Conservation (phyloP, 352 stramenopile genomes). For the Phytophthora nicotianae region DNA sequence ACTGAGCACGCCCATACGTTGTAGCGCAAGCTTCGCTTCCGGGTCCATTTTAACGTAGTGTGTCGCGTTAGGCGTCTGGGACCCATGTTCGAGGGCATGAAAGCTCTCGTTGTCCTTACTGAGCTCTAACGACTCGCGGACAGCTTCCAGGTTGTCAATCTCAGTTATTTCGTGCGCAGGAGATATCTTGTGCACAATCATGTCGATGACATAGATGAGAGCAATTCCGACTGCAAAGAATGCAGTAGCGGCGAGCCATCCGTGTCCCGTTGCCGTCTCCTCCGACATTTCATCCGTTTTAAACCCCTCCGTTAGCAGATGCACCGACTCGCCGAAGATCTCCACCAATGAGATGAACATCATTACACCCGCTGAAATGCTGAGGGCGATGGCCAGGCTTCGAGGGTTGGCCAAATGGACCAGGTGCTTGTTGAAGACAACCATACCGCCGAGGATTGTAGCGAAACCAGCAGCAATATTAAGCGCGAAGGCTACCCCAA, state of each 20-base stretch:
- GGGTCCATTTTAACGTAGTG: conserved; percentile 41
- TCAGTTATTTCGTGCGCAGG: conserved; percentile 35
- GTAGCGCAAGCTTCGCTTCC: conserved; percentile 46
- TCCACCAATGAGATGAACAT: conserved; percentile 51
- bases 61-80: conserved; percentile 14
- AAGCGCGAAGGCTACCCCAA: conserved; percentile 18
- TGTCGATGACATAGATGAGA: conserved; percentile 56
- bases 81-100: not conserved
- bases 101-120: conserved; percentile 24
- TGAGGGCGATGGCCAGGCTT: conserved; percentile 84
- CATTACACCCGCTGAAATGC: conserved; percentile 55
- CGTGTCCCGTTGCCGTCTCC: conserved; percentile 45
- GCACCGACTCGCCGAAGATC: conserved; percentile 50
- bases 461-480: conserved; percentile 42
- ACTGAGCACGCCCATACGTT: conserved; percentile 90
- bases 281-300: conserved; percentile 38
- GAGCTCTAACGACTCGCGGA: conserved; percentile 36
- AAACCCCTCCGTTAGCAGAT: conserved; percentile 39
- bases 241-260: conserved; percentile 78
- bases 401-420: conserved; percentile 46
- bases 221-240: conserved; percentile 88
- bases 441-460: conserved; percentile 53
- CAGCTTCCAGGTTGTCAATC: conserved; percentile 38
- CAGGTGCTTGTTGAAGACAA: conserved; percentile 53
- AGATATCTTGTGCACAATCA: conserved; percentile 45